Base-by-base conservation (phyloP, 2,329 filamentous ascomycete species). In the Knoxdaviesia proteae region DNA sequence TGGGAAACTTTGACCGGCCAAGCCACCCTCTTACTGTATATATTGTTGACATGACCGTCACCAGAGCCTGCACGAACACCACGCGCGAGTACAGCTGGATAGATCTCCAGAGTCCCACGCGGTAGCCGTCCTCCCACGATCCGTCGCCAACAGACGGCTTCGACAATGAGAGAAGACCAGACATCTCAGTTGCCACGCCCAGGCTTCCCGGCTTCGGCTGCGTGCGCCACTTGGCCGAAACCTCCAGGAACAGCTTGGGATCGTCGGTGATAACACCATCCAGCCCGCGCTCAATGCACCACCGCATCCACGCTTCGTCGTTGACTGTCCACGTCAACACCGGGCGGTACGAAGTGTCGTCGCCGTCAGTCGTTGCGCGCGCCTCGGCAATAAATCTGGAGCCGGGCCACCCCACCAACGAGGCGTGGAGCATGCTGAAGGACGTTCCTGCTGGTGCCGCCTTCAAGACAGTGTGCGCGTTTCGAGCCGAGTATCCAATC, bases 241-340 rank as follows among this genome's bases (percentile, higher is more conserved):
- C 67, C 38, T 78, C 68, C 30, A 76, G 54, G 52, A 77, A 88
- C 49, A 69, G 58, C 53, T 69, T 69, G 1, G 83, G 82, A 50
- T 94, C 77, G 53, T 94, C 87, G 0, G 86, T 93, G 42, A 94
- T 77, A 5, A 94, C 79, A 1, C 83, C 87, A 50, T 93, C 82
- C 1, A 93, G 58, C 7, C 44, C 47, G 11, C 51, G 46, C 31
- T 42, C 42, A 34, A 93, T 73, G 48, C 74, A 70, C 84, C 84
- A 94, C 51, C 75, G 69, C 87, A 96, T 94, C 59, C 75, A 71
- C 41, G 67, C 64, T 47, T 73, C 69, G 9, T 80, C 70, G 55
- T 96, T 94, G 41, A 94, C 81, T 0, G 87, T 94, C 88, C 88
- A 96, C 0, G 75, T 70, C 51, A 80, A 77, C 5, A 94, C 62